Conservation (phyloP, 768 basidiomycete species). For the Mycena belliarum region DNA sequence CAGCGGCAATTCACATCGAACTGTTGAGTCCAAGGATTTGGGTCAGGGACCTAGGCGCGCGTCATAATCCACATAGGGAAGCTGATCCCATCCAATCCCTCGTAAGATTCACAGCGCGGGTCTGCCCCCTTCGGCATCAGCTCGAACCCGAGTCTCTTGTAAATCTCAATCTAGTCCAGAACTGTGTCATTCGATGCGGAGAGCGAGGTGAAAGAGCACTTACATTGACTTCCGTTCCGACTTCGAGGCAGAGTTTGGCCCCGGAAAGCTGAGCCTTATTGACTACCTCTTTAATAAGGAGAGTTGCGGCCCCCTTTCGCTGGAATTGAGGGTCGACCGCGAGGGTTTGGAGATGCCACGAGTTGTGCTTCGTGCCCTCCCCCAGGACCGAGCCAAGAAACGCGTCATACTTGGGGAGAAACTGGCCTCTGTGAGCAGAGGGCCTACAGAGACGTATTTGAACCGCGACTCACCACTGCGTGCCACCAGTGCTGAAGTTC, state of each 20-base stretch:
- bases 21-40: too few species aligned
- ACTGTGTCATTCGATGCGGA: neutral
- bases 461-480: neutral
- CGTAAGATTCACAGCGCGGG: neutral
- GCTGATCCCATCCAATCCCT: neutral
- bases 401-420: constrained; percentile 1
- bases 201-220: neutral
- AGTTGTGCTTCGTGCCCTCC: neutral
- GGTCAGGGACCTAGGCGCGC: neutral
- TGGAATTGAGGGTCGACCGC: constrained; percentile 6
- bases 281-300: neutral
- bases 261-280: neutral
- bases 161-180: neutral
- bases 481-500: constrained; percentile 4
- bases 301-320: neutral
- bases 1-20: too few species aligned
- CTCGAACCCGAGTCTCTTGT: neutral
- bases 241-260: neutral
- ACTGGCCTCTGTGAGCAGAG: neutral
- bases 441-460: too few species aligned
- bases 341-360: constrained; percentile 10
- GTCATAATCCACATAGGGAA: neutral
- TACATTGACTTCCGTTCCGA: neutral
- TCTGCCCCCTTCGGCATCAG: neutral
- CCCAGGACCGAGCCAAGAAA: neutral